Conservation (phyloP, 352 stramenopile genomes). For the Pythium aphanidermatum region DNA sequence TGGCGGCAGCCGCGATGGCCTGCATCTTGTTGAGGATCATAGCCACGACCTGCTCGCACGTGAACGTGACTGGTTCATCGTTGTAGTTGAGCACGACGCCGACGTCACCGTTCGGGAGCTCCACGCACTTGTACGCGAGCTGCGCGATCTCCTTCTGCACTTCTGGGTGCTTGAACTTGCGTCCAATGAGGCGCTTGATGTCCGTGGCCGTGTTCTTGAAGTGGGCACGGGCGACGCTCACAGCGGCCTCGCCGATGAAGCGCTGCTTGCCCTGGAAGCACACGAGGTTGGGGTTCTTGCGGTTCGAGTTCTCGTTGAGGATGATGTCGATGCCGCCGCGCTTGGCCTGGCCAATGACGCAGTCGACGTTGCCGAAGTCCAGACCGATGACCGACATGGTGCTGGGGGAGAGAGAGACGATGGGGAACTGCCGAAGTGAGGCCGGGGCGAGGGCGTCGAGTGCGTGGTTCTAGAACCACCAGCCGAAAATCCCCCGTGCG, state of each 20-base stretch:
- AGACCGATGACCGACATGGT: slow-evolving; percentile 96
- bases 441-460: slow-evolving; percentile 4
- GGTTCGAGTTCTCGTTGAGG: slow-evolving; percentile 99
- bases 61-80: slow-evolving; percentile 87
- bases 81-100: slow-evolving; percentile 92
- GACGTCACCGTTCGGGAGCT: slow-evolving; percentile 84
- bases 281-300: slow-evolving; percentile 94
- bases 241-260: slow-evolving; percentile 91
- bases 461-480: slow-evolving; percentile 23
- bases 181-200: slow-evolving; percentile 96
- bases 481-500: not conserved
- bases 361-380: slow-evolving; percentile 96
- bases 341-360: slow-evolving; percentile 95
- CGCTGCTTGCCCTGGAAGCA: slow-evolving; percentile 88
- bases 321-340: slow-evolving; percentile 98
- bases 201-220: slow-evolving; percentile 98
- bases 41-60: slow-evolving; percentile 94
- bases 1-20: slow-evolving; percentile 90
- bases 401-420: slow-evolving; percentile 6
- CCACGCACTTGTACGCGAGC: slow-evolving; percentile 88
- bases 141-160: slow-evolving; percentile 94
- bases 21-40: slow-evolving; percentile 98
- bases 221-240: slow-evolving; percentile 92
- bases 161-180: slow-evolving; percentile 94
- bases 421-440: slow-evolving; percentile 3